Conservation (phyloP, 495 filamentous ascomycete genomes). For the Penicillium alfredii region DNA sequence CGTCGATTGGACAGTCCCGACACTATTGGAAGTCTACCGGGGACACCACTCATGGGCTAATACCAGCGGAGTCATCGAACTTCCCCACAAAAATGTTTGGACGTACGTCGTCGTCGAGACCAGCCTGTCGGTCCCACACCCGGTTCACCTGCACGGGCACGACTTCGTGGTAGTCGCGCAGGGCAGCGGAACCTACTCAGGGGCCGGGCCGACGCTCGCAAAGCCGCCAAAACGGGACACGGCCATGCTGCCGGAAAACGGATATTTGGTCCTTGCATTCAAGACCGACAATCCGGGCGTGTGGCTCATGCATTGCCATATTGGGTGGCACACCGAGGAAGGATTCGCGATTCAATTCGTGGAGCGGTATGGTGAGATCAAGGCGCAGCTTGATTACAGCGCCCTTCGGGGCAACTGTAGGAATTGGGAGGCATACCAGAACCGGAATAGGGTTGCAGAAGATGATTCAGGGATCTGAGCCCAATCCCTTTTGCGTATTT, state of each 20-base stretch:
- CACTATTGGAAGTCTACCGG: conserved; percentile 19
- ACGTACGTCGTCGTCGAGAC: conserved; percentile 44
- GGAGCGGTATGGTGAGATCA: too few species aligned
- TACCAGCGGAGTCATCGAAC: conserved; percentile 27
- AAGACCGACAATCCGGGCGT: conserved; percentile 53
- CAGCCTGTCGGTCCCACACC: conserved; percentile 61
- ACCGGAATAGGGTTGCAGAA: too few species aligned
- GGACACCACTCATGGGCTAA: conserved; percentile 10
- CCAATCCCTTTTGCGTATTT: too few species aligned
- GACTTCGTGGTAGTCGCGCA: conserved; percentile 53
- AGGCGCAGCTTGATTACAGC: too few species aligned
- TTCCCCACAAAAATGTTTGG: conserved; percentile 58
- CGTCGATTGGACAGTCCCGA: conserved; percentile 24
- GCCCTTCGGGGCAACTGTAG: too few species aligned
- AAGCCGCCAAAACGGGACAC: conserved; percentile 38
- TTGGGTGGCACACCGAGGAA: conserved; percentile 41
- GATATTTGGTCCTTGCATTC: conserved; percentile 53
- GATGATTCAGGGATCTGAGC: too few species aligned
- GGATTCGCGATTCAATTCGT: conserved; percentile 45
- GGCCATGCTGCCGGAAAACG: conserved; percentile 36
- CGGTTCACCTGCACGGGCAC: conserved; percentile 83
- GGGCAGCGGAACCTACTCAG: conserved; percentile 27
- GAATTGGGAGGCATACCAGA: too few species aligned
- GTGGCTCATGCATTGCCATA: conserved; percentile 43
- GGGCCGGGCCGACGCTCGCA: not conserved